Conservation (phyloP, 495 filamentous ascomycete species). For the Penicillium steckii region DNA sequence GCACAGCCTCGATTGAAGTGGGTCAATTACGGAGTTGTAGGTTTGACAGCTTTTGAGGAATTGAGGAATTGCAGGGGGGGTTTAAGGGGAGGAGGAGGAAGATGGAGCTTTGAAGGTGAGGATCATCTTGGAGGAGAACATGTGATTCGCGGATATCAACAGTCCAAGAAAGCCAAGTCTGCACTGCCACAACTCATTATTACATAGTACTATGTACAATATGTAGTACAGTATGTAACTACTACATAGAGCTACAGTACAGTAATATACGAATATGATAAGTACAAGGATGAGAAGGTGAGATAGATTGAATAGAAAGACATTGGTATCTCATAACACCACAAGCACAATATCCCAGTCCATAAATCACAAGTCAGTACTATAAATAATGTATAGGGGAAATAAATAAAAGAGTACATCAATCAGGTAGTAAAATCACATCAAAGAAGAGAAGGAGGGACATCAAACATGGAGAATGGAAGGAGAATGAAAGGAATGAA, state of each 20-base stretch:
- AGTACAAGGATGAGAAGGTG: conserved; percentile 17
- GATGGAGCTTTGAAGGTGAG: neutral
- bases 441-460: conserved; percentile 18
- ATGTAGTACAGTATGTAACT: too few species aligned
- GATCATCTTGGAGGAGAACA: too few species aligned
- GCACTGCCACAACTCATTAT: conserved; percentile 11
- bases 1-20: conserved; percentile 20
- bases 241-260: too few species aligned
- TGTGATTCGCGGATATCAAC: neutral
- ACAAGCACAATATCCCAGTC: conserved; percentile 12
- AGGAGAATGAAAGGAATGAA: conserved; percentile 10
- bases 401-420: conserved; percentile 12
- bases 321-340: conserved; percentile 29
- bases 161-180: neutral
- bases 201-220: too few species aligned
- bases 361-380: conserved; percentile 9
- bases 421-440: conserved; percentile 23
- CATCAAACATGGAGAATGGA: neutral
- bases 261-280: too few species aligned
- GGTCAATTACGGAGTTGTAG: too few species aligned
- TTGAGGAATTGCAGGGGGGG: neutral
- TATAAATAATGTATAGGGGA: conserved; percentile 4
- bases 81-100: too few species aligned
- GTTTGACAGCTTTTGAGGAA: neutral
- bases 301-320: conserved; percentile 12